These are phyloP conservation scores for Saururus chinensis DNA, from an alignment of 164 flowering plant species.

Conservation along the genomic window DNA sequence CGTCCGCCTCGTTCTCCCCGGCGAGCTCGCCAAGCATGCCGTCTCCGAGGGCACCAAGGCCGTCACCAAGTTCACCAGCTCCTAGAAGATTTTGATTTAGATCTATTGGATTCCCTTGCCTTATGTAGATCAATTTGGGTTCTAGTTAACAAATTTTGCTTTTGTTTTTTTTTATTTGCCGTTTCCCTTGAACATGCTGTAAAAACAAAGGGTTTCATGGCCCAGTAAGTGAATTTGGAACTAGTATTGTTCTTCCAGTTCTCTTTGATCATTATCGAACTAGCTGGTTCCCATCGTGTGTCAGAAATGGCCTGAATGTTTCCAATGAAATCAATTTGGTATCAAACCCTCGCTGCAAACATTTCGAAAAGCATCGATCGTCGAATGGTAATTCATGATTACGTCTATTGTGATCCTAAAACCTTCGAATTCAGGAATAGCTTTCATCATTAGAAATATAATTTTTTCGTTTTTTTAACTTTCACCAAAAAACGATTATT, in stretches of 20 bases:
- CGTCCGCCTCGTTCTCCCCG: constrained; percentile 37
- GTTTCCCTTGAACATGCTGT: not conserved
- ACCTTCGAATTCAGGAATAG: too few relatives aligned
- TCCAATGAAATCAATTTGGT: too few relatives aligned
- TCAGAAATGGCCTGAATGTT: too few relatives aligned
- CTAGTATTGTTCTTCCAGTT: not conserved
- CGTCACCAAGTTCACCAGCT: constrained; percentile 41
- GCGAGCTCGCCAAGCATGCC: constrained; percentile 47
- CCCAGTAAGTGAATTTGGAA: not conserved
- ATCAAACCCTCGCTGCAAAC: too few relatives aligned
- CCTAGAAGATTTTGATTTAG: constrained; percentile 4
- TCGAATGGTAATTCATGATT: too few relatives aligned
- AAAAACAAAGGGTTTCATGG: not conserved
- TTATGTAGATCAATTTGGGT: not conserved
- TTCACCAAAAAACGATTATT: too few relatives aligned
- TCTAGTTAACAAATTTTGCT: not conserved
- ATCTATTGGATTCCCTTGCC: not conserved
- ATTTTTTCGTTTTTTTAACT: too few relatives aligned
- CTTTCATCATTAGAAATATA: not conserved
- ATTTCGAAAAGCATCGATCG: too few relatives aligned
- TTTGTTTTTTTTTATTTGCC: too few relatives aligned
- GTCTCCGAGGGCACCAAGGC: constrained; percentile 50
- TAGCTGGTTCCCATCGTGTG: too few relatives aligned
- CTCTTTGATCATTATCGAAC: too few relatives aligned
- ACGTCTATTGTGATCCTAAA: too few relatives aligned